Conservation (phyloP, 306 rosid genomes). For the Oxytropis ochrocephala region DNA sequence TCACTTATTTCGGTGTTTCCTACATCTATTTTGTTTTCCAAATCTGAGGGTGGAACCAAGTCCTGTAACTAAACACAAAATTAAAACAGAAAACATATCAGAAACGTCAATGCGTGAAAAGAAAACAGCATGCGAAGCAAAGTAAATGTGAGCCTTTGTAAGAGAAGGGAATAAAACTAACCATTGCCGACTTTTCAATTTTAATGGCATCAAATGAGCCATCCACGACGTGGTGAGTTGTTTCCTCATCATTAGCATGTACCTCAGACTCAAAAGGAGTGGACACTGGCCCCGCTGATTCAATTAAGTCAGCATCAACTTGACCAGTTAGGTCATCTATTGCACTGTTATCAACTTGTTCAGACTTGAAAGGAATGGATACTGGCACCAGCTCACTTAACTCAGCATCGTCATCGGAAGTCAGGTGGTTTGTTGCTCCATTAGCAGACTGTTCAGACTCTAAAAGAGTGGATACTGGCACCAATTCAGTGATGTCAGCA, state of each 20-base stretch:
- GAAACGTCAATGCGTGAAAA: conserved; percentile 1
- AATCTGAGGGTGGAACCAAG: conserved; percentile 18
- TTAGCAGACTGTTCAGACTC: neutral
- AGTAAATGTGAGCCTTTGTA: neutral
- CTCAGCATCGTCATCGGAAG: neutral
- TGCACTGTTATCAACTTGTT: neutral
- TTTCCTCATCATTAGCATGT: conserved; percentile 25
- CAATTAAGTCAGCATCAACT: neutral
- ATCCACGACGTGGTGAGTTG: neutral
- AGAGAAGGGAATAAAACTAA: conserved; percentile 20
- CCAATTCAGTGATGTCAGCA: neutral
- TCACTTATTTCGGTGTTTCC: conserved; percentile 14
- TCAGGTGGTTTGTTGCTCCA: neutral
- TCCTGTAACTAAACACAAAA: conserved; percentile 33
- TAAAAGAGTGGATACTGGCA: neutral
- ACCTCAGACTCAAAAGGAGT: conserved; percentile 16
- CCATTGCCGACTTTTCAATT: conserved; percentile 19
- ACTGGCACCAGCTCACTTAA: conserved; percentile 1
- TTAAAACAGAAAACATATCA: conserved; percentile 19
- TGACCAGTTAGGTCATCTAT: neutral
- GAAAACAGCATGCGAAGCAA: neutral
- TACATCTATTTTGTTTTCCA: conserved; percentile 24
- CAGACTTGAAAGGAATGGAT: conserved; percentile 2
- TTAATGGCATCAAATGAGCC: conserved; percentile 29
- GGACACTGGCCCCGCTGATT: neutral